These are phyloP conservation scores for Gossypium arboreum DNA, from an alignment of 345 rosid species.

Conservation along the genomic window DNA sequence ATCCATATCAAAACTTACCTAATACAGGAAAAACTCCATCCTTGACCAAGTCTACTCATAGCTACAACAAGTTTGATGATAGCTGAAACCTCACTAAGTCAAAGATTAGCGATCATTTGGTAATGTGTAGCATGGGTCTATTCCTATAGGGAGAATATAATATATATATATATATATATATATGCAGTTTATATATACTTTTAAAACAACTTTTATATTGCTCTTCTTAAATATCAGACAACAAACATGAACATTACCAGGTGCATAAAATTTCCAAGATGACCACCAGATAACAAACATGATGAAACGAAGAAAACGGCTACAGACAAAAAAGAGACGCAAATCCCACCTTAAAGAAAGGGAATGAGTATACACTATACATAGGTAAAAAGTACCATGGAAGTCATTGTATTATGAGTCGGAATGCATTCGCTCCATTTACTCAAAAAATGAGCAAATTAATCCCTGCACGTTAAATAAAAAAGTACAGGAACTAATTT, in stretches of 20 bases:
- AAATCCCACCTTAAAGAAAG: not conserved
- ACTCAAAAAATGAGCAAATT: too few species aligned
- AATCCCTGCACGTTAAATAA: too few species aligned
- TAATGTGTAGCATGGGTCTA: not conserved
- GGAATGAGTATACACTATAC: conserved; percentile 10
- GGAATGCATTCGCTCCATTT: too few species aligned
- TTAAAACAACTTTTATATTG: not conserved
- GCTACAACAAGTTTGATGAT: not conserved
- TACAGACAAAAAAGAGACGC: not conserved
- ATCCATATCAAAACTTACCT: too few species aligned
- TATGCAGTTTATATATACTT: not conserved
- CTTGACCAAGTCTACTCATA: not conserved
- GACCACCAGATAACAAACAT: not conserved
- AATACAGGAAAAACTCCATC: too few species aligned
- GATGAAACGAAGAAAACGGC: not conserved
- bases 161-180: too few species aligned
- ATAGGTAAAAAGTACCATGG: not conserved
- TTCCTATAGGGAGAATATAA: not conserved
- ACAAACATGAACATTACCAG: conserved; percentile 10
- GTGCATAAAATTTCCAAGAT: conserved; percentile 17
- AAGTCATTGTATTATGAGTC: too few species aligned
- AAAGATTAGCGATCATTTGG: too few species aligned
- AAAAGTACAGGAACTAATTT: too few species aligned
- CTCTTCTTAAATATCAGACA: conserved; percentile 7
- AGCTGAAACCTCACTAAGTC: not conserved